Conservation (phyloP, 1,284 basidiomycete species). For the Erythrobasidium hasegawianum region DNA sequence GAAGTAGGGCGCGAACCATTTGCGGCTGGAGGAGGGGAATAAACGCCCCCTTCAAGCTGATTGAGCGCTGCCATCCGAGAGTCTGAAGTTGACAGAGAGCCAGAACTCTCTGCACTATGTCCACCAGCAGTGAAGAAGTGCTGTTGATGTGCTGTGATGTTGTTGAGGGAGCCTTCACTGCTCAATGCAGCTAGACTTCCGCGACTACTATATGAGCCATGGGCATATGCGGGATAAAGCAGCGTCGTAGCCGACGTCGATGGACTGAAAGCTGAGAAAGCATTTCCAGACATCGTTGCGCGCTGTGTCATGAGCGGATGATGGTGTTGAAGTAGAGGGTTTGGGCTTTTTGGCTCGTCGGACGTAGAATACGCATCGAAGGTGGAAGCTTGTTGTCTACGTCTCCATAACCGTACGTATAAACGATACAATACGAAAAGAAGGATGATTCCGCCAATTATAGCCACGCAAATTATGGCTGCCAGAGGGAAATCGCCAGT, state of each 20-base stretch:
- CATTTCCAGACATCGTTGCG: neutral
- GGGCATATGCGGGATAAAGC: neutral
- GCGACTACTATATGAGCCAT: neutral
- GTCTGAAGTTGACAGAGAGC: neutral
- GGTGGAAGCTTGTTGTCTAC: slow-evolving; percentile 5
- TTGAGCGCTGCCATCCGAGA: neutral
- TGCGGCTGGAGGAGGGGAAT: neutral
- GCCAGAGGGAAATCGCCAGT: slow-evolving; percentile 37
- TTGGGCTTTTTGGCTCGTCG: neutral
- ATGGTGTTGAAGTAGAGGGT: slow-evolving; percentile 4
- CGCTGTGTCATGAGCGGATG: slow-evolving; percentile 10
- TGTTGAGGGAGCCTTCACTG: neutral
- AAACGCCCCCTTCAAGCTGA: neutral
- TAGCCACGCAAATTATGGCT: slow-evolving; percentile 38
- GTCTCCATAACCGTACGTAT: slow-evolving; percentile 35
- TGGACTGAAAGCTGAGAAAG: neutral
- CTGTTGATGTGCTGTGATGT: neutral
- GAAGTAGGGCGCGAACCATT: slow-evolving; percentile 11
- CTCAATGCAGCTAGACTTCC: neutral
- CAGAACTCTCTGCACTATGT: neutral
- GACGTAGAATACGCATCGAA: neutral
- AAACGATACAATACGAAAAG: slow-evolving; percentile 37
- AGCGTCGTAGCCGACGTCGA: neutral
- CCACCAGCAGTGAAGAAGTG: neutral
- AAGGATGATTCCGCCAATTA: slow-evolving; percentile 35